Base-by-base conservation (phyloP, 352 stramenopile species). In the Pythium myriotylum region DNA sequence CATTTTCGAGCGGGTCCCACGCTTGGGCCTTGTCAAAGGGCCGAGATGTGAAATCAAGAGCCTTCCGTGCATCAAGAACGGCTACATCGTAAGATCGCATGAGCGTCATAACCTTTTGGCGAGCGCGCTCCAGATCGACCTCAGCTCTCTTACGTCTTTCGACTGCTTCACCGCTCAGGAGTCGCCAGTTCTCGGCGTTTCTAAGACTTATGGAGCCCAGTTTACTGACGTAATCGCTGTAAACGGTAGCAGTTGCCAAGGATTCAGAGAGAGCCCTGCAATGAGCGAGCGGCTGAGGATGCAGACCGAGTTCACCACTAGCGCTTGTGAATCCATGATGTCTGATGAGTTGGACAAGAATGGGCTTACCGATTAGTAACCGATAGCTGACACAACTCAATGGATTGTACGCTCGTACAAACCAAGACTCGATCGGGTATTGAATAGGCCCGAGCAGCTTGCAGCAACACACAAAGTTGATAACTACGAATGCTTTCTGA, bases 1-100 rank as follows among this genome's bases (percentile, higher is more conserved):
- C 82, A 53, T 94, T 94, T 59, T 94, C 85, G 2, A 94, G 62
- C 1, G 77, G 72, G 61, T 94, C 85, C 85, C 85, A 94, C 4
- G 83, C 78, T 52, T 92, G 83, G 5, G 80, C 71, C 56, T 89
- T 66, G 19, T 75, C 71, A 49, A 92, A 90, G 1, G 65, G 63
- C 0, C 75, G 71, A 13, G 74, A 86, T 1, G 70, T 46, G 23
- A 89, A 91, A 27, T 86, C 77, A 4, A 91, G 61, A 2, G 78
- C 76, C 46, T 67, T 70, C 42, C 70, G 71, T 5, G 82, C 74
- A 20, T 73, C 76, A 4, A 64, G 53, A 2, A 81, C 66, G 0
- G 79, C 33, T 62, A 32, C 17, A 9, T 29, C 29, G 71, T 77
- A 27, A 56, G 58, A n/a, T 37, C 41, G 66, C 0, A 67, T 46